Conservation (phyloP, 2,329 filamentous ascomycete genomes). For the Incumbomyces delicatus region DNA sequence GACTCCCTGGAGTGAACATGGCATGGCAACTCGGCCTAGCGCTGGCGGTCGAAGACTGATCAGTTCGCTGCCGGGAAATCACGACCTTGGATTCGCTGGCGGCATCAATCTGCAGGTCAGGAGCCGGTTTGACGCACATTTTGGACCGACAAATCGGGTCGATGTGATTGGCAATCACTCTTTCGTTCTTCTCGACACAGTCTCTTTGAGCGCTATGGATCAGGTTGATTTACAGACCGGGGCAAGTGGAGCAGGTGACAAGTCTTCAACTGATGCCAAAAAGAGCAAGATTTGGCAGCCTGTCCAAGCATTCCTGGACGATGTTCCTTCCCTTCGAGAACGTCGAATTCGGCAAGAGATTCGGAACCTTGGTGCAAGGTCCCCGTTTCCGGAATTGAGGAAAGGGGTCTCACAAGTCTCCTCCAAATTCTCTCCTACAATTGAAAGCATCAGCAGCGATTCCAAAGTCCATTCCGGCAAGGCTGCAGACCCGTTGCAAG, state of each 20-base stretch:
- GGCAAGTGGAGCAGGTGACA: conserved; percentile 35
- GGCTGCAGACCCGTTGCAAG: background rate
- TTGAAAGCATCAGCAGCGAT: background rate
- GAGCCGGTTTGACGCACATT: conserved; percentile 75
- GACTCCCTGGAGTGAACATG: conserved; percentile 50
- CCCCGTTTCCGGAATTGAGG: background rate
- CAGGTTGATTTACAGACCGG: conserved; percentile 42
- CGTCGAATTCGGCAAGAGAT: conserved; percentile 37
- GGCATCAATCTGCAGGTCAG: conserved; percentile 73
- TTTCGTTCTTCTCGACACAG: conserved; percentile 80
- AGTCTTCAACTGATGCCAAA: conserved; percentile 28
- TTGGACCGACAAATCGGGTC: conserved; percentile 83
- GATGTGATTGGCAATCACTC: conserved; percentile 92
- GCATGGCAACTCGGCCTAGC: conserved; percentile 37
- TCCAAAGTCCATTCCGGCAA: background rate
- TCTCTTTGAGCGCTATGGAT: conserved; percentile 71
- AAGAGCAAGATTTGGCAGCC: conserved; percentile 61
- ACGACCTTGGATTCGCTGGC: conserved; percentile 83
- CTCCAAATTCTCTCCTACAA: background rate
- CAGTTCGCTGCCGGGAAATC: conserved; percentile 81
- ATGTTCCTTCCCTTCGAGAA: conserved; percentile 54
- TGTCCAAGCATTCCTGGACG: conserved; percentile 63
- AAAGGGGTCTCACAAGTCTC: background rate
- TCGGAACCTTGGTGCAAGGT: background rate
- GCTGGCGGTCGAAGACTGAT: conserved; percentile 69